These are phyloP conservation scores for Tetracladium setigerum DNA, from an alignment of 495 filamentous ascomycete species.

Conservation along the genomic window DNA sequence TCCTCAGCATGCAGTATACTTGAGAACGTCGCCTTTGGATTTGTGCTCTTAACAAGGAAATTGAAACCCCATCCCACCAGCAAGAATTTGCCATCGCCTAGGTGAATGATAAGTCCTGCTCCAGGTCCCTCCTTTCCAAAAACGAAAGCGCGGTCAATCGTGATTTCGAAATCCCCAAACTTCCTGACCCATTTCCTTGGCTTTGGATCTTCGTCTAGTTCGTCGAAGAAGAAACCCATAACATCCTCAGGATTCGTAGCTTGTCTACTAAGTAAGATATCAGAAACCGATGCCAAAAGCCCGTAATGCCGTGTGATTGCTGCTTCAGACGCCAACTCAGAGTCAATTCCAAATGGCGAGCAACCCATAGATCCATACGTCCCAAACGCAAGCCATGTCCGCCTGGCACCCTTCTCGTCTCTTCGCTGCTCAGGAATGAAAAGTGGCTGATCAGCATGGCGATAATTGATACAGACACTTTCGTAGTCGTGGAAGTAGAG, in stretches of 20 bases:
- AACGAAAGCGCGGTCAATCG: constrained; percentile 37
- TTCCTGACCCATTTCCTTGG: constrained; percentile 16
- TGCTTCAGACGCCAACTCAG: constrained; percentile 16
- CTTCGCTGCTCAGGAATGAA: constrained; percentile 44
- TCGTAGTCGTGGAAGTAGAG: constrained; percentile 39
- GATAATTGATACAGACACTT: constrained; percentile 32
- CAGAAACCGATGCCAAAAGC: constrained; percentile 28
- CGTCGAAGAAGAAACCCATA: constrained; percentile 43
- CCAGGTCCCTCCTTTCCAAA: constrained; percentile 36
- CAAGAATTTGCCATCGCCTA: constrained; percentile 31
- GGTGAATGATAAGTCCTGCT: constrained; percentile 37
- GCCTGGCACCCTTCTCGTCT: constrained; percentile 37
- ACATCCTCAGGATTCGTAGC: constrained; percentile 21
- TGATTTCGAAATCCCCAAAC: constrained; percentile 26
- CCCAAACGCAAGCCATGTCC: constrained; percentile 36
- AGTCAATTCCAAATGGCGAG: constrained; percentile 41
- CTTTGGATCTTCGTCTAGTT: constrained; percentile 16
- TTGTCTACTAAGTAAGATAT: constrained; percentile 33
- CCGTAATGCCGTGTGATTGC: constrained; percentile 34
- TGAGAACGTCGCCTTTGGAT: constrained; percentile 28
- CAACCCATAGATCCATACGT: constrained; percentile 32
- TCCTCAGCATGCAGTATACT: constrained; percentile 36
- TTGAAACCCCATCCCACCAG: constrained; percentile 41
- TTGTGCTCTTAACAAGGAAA: constrained; percentile 26
- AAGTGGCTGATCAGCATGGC: constrained; percentile 35